A percentile compares a stretch with the other conserved stretches of the same genome.
These are phyloP conservation scores for Craspedostauros australis DNA, from an alignment of 108 stramenopile genomes.

Conservation along the genomic window DNA sequence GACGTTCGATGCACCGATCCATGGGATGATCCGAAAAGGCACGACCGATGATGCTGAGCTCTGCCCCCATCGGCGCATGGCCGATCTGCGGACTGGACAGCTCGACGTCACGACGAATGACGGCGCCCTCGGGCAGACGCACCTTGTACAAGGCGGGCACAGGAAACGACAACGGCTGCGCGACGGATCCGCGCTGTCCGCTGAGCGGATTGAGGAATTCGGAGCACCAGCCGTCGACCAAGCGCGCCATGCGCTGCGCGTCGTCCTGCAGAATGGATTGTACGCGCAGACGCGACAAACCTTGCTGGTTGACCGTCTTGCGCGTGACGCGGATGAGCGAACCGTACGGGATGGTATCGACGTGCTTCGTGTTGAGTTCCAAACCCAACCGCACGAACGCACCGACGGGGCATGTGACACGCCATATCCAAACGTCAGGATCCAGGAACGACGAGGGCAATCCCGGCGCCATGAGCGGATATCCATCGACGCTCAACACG, in stretches of 20 bases:
- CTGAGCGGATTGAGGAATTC: conserved; percentile 81
- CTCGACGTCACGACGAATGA: conserved; percentile 67
- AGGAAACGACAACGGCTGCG: conserved; percentile 63
- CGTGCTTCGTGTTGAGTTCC: conserved; percentile 56
- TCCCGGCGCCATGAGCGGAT: conserved; percentile 53
- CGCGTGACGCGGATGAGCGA: conserved; percentile 50
- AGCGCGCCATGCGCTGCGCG: background rate
- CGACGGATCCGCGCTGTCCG: conserved; percentile 73
- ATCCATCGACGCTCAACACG: conserved; percentile 41
- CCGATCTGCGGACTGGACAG: conserved; percentile 59
- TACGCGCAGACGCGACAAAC: conserved; percentile 56
- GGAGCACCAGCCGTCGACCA: conserved; percentile 75
- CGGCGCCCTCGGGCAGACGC: conserved; percentile 41
- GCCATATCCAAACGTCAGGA: conserved; percentile 46
- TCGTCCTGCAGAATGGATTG: conserved; percentile 8
- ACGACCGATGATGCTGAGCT: conserved; percentile 56
- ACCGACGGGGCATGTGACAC: conserved; percentile 67
- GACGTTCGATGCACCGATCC: conserved; percentile 71
- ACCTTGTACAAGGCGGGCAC: conserved; percentile 60
- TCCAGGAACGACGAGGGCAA: conserved; percentile 30
- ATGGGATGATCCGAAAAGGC: conserved; percentile 71
- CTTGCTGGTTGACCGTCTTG: conserved; percentile 66
- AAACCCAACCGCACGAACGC: conserved; percentile 73
- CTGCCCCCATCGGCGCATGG: conserved; percentile 31
- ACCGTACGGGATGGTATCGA: conserved; percentile 64